Evolutionary conservation across 805 yeast species (phyloP).

Genomic region (Candida nonsorbophila): DNA sequence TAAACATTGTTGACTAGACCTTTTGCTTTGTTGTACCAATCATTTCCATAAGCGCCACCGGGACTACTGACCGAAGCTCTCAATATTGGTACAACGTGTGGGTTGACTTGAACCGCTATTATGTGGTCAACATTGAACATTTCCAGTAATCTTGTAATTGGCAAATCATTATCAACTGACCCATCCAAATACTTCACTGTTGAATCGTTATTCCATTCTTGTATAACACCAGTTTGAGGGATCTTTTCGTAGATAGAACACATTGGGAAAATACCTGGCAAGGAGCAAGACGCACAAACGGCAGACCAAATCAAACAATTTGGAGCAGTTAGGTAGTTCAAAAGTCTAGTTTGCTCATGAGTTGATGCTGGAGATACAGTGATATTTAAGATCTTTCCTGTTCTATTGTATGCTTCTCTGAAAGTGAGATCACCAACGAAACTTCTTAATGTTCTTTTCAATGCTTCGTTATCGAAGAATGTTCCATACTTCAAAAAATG

Average conservation of each 20-base stretch:
- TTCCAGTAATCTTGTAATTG: conserved; percentile 83
- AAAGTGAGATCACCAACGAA: conserved; percentile 89
- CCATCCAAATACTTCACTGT: conserved; percentile 89
- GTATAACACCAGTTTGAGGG: conserved; percentile 61
- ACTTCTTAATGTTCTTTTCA: conserved; percentile 67
- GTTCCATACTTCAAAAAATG: conserved; percentile 81
- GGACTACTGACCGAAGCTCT: conserved; percentile 61
- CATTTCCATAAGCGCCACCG: conserved; percentile 65
- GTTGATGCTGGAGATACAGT: conserved; percentile 90
- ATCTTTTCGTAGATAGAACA: conserved; percentile 81
- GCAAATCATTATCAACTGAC: conserved; percentile 90
- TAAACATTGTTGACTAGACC: conserved; percentile 48
- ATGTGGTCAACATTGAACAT: conserved; percentile 98
- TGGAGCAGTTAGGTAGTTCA: conserved; percentile 77
- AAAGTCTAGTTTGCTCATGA: conserved; percentile 83
- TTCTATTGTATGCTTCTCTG: conserved; percentile 89
- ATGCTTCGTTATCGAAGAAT: conserved; percentile 73
- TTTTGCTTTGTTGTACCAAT: conserved; percentile 50
- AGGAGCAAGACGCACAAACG: conserved; percentile 88
- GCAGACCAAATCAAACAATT: conserved; percentile 83
- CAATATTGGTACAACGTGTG: conserved; percentile 89
- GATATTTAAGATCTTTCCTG: conserved; percentile 88
- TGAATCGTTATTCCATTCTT: conserved; percentile 75
- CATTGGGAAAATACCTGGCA: conserved; percentile 89
- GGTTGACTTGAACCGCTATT: conserved; percentile 95